Evolutionary conservation across 148 eudicot species (phyloP).

Genomic region (Heliamphora exappendiculata): DNA sequence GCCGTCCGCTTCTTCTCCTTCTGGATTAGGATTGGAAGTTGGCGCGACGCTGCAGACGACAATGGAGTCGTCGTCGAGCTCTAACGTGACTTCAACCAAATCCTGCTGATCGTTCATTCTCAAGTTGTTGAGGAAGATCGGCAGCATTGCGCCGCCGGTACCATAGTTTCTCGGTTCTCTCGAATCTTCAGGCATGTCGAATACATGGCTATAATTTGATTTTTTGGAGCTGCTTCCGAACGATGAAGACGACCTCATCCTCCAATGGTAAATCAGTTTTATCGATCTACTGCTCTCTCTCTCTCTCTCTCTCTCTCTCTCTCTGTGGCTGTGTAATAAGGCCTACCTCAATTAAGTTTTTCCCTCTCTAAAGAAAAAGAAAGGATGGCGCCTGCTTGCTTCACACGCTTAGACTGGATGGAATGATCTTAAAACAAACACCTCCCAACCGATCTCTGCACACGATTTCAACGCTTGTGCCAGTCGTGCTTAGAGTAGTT

Average conservation of each 20-base stretch:
- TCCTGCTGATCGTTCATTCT: constrained; percentile 27
- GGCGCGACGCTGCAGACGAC: constrained; percentile 65
- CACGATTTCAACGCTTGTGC: constrained; percentile 37
- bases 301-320: background rate
- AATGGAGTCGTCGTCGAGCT: constrained; percentile 53
- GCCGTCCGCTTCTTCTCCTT: constrained; percentile 3
- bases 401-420: constrained; percentile 20
- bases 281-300: background rate
- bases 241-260: constrained; percentile 33
- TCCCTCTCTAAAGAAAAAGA: background rate
- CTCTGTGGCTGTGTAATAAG: background rate
- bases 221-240: constrained; percentile 35
- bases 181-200: constrained; percentile 33
- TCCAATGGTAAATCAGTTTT: background rate
- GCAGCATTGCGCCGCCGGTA: constrained; percentile 72
- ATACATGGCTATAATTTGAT: constrained; percentile 36
- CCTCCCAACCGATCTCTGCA: constrained; percentile 35
- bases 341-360: background rate
- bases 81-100: constrained; percentile 74
- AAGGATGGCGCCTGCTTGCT: constrained; percentile 10
- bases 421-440: constrained; percentile 14
- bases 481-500: constrained; percentile 16
- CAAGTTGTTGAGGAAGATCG: constrained; percentile 53
- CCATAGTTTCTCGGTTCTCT: constrained; percentile 12
- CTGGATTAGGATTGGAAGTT: constrained; percentile 11